Evolutionary conservation across 768 basidiomycete genomes (phyloP), one percentile per base, ranked within the genome.

Genomic region (Tricholoma furcatifolium): DNA sequence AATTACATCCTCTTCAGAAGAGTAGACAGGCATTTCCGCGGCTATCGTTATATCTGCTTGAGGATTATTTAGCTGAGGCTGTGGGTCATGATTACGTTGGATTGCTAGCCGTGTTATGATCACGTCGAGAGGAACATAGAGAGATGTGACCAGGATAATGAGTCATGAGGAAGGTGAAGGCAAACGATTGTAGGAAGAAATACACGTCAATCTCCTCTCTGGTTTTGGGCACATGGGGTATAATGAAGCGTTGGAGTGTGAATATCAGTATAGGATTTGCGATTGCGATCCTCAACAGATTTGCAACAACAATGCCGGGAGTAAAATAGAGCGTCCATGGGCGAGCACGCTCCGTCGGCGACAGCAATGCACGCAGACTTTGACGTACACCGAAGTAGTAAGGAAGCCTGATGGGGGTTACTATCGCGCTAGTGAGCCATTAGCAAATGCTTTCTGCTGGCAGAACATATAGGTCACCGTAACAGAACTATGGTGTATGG

Each of bases 301-400:
- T 75, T 17, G 87, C 78, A 12, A 87, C 69, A 52, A 92, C 75
- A 6, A 88, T 67, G 1, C 78, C 91, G 0, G 91, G 91, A 1
- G 90, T 91, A 27, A 88, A 60, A 64, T 90, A 93, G 36, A 93
- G 63, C 34, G 84, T 75, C 89, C 89, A 93, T 2, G 89, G 91
- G 9, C 78, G 77, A 30, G 79, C 76, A 43, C 83, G 81, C 66
- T 93, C 91, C 6, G 88, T 88, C 4, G 88, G 85, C 0, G 91
- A 91, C 47, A 92, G 74, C 21, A 93, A 73, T 53, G 82, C 65
- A n/a, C 86, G 84, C 8, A 92, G 66, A 12, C 87, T 80, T 54
- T 78, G 73, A 42, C 78, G 62, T 1, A 76, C 70, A 34, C 77
- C 70, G 62, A 86, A 77, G 63, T n/a, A n/a, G n/a, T 78, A 90